Evolutionary conservation across 306 rosid species (phyloP).

Genomic region (Trifolium fragiferum): DNA sequence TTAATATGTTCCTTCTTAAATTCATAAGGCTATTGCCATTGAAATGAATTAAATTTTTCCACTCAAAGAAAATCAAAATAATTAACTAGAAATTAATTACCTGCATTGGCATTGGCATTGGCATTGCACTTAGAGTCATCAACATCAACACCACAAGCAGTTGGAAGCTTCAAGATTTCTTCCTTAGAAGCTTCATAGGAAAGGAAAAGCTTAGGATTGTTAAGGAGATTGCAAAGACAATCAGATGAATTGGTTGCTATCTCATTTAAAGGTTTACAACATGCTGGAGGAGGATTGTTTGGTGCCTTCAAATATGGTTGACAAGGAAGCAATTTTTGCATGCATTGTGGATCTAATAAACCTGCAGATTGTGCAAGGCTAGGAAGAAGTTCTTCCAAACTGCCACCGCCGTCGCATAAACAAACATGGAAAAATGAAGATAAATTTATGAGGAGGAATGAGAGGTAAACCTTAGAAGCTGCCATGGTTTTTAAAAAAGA

Average conservation of each 20-base stretch:
- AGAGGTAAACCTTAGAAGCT: constrained; percentile 14
- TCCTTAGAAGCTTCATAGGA: constrained; percentile 45
- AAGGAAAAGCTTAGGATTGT: constrained; percentile 21
- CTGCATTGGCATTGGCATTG: constrained; percentile 33
- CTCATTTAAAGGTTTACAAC: constrained; percentile 56
- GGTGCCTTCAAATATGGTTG: constrained; percentile 43
- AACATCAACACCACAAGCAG: constrained; percentile 50
- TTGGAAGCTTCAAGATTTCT: constrained; percentile 54
- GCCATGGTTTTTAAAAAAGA: constrained; percentile 25
- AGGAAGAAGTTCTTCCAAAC: neutral
- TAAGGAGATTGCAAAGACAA: constrained; percentile 58
- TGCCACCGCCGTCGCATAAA: neutral
- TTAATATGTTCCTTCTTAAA: neutral
- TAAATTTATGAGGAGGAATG: constrained; percentile 23
- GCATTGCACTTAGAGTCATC: constrained; percentile 49
- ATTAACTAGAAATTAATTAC: constrained; percentile 25
- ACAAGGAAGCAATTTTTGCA: constrained; percentile 64
- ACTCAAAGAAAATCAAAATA: too few species aligned
- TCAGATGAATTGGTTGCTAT: neutral
- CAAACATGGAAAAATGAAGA: constrained; percentile 34
- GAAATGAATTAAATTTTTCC: neutral
- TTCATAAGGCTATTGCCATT: neutral
- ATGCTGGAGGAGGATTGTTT: constrained; percentile 32
- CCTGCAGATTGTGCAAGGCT: neutral
- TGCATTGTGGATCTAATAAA: constrained; percentile 45